Percentiles rank a stretch among this genome's conserved stretches.
phyloP scores from a whole-genome alignment of 192 early-diverging fungal genomes.

The Fimicolochytrium jonesii region DNA sequence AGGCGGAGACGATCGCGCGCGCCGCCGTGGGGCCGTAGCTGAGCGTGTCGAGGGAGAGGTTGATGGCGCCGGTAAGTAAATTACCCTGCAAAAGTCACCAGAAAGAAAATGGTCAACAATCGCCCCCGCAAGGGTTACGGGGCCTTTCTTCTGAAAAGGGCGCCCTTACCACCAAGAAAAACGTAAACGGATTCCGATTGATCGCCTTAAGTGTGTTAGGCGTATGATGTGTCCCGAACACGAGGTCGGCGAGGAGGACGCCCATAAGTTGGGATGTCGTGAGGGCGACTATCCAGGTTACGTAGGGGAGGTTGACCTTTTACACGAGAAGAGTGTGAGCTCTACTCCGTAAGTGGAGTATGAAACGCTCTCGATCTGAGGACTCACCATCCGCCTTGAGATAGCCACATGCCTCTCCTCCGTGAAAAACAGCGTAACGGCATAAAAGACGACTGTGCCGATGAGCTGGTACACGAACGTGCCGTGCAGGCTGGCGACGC shows the following conservation, averaged over 20 bases:
- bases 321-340: neutral
- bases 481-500: constrained; percentile 37
- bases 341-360: neutral
- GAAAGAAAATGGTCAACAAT: no score
- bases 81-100: constrained; percentile 60
- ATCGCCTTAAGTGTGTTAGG: constrained; percentile 48
- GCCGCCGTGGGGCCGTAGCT: constrained; percentile 36
- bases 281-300: constrained; percentile 71
- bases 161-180: constrained; percentile 70
- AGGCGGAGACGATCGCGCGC: constrained; percentile 11
- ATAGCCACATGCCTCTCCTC: constrained; percentile 55
- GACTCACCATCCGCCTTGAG: constrained; percentile 56
- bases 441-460: constrained; percentile 39
- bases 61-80: constrained; percentile 79
- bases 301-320: constrained; percentile 70
- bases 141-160: neutral
- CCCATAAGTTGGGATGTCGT: constrained; percentile 60
- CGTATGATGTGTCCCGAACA: constrained; percentile 7
- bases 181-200: constrained; percentile 76
- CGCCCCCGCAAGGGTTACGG: neutral
- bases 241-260: constrained; percentile 55
- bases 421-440: constrained; percentile 18
- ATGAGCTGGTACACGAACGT: constrained; percentile 41
- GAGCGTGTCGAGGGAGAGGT: constrained; percentile 77
- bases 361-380: neutral